phyloP scores from a whole-genome alignment of 1,139 yeast species.

The Saccharomycopsis hybrid region DNA sequence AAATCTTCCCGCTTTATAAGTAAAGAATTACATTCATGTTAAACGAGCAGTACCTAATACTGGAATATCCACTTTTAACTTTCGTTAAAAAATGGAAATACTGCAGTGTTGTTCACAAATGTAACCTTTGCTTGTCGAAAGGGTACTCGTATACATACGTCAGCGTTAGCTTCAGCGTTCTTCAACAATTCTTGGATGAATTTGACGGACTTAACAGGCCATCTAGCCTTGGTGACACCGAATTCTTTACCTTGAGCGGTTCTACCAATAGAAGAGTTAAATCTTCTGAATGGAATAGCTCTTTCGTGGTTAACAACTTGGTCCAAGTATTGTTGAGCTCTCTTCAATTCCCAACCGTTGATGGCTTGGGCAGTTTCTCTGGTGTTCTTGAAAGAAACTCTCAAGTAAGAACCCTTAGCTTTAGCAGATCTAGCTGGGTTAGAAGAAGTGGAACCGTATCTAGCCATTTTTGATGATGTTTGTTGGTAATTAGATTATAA shows the following conservation, averaged over 20 bases:
- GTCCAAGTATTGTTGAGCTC: conserved; percentile 92
- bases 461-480: conserved; percentile 46
- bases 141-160: conserved; percentile 37
- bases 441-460: conserved; percentile 98
- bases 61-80: neutral
- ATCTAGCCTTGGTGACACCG: conserved; percentile 99
- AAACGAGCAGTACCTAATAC: neutral
- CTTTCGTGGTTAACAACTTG: conserved; percentile 98
- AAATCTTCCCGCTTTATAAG: conserved; percentile 14
- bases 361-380: conserved; percentile 99
- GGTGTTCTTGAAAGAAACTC: conserved; percentile 99
- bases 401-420: conserved; percentile 98
- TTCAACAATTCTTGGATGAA: conserved; percentile 89
- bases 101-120: no score
- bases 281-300: conserved; percentile 99
- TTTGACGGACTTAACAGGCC: conserved; percentile 99
- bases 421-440: conserved; percentile 99
- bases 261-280: conserved; percentile 95
- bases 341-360: conserved; percentile 95
- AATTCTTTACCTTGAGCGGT: conserved; percentile 99
- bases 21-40: neutral
- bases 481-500: neutral
- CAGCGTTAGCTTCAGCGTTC: conserved; percentile 99
- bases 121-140: neutral
- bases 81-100: no score